These are phyloP conservation scores for Xerocomellus intermedius DNA, from an alignment of 768 basidiomycete species.

Conservation along the genomic window DNA sequence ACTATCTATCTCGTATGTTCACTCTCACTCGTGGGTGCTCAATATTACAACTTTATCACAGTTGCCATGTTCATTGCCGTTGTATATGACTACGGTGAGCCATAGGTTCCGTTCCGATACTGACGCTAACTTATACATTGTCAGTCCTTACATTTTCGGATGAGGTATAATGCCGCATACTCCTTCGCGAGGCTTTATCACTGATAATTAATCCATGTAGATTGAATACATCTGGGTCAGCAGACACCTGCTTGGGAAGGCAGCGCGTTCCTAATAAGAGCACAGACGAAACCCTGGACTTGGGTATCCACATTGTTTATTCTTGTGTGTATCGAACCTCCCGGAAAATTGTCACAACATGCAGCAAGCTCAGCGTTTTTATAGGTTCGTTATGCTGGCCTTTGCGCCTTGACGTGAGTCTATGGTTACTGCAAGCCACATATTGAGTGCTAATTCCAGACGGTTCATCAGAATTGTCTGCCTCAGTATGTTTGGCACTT, in stretches of 20 bases:
- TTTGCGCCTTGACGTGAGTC: too few species aligned
- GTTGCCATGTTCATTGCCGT: not conserved
- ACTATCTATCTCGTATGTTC: not conserved
- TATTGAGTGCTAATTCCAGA: too few species aligned
- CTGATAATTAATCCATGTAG: not conserved
- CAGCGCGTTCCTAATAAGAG: not conserved
- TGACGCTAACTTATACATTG: not conserved
- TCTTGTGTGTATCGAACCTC: not conserved
- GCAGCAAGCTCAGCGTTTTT: too few species aligned
- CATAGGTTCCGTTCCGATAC: not conserved
- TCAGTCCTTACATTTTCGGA: constrained; percentile 1
- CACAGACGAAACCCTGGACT: constrained; percentile 3
- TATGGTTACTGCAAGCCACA: too few species aligned
- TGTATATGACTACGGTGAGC: not conserved
- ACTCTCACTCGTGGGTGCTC: not conserved
- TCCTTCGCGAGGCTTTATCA: not conserved
- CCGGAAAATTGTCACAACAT: too few species aligned
- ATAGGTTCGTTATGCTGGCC: too few species aligned
- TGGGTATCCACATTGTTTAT: constrained; percentile 1
- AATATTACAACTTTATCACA: not conserved
- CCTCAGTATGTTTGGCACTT: too few species aligned
- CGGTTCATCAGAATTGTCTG: too few species aligned
- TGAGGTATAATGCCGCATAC: not conserved
- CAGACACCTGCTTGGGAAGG: not conserved
- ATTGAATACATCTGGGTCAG: constrained; percentile 7